A percentile compares a stretch with the other conserved stretches of the same genome.
These are phyloP conservation scores for Podosphaera aphanis DNA, from an alignment of 2,329 filamentous ascomycete species.

Conservation along the genomic window DNA sequence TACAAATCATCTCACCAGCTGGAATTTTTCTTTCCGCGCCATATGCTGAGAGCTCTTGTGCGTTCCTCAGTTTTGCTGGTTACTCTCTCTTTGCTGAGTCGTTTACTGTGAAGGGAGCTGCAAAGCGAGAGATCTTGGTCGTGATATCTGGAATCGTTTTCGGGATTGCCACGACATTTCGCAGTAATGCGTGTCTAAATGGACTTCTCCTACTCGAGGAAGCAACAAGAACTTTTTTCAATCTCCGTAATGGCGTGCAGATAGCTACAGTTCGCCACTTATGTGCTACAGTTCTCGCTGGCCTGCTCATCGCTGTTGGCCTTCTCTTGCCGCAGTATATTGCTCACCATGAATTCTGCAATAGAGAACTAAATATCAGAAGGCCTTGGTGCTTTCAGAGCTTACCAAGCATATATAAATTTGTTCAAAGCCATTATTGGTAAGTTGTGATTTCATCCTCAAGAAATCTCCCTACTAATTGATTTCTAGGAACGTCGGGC, in stretches of 20 bases:
- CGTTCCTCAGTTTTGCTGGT: conserved; percentile 53
- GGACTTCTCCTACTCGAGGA: conserved; percentile 40
- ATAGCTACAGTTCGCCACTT: conserved; percentile 27
- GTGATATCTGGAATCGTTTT: conserved; percentile 45
- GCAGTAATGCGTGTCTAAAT: conserved; percentile 71
- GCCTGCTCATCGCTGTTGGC: conserved; percentile 41
- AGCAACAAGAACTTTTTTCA: conserved; percentile 31
- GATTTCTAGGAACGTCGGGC: conserved; percentile 54
- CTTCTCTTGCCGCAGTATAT: conserved; percentile 48
- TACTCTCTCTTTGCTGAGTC: conserved; percentile 42
- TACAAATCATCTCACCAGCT: conserved; percentile 71
- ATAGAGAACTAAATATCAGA: conserved; percentile 11
- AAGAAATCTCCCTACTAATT: not conserved
- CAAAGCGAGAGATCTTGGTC: conserved; percentile 22
- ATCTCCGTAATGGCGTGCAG: conserved; percentile 21
- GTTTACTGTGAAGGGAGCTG: conserved; percentile 10
- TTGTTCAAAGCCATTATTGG: conserved; percentile 82
- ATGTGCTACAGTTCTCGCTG: conserved; percentile 37
- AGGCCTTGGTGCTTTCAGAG: conserved; percentile 51
- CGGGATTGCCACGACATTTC: conserved; percentile 46
- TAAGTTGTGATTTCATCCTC: conserved; percentile 21
- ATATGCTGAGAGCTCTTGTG: conserved; percentile 60
- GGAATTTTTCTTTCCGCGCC: conserved; percentile 77
- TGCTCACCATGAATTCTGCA: conserved; percentile 53
- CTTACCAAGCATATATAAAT: conserved; percentile 76